Evolutionary conservation across 2,329 filamentous ascomycete genomes (phyloP).

Genomic region (Fusarium nanum): DNA sequence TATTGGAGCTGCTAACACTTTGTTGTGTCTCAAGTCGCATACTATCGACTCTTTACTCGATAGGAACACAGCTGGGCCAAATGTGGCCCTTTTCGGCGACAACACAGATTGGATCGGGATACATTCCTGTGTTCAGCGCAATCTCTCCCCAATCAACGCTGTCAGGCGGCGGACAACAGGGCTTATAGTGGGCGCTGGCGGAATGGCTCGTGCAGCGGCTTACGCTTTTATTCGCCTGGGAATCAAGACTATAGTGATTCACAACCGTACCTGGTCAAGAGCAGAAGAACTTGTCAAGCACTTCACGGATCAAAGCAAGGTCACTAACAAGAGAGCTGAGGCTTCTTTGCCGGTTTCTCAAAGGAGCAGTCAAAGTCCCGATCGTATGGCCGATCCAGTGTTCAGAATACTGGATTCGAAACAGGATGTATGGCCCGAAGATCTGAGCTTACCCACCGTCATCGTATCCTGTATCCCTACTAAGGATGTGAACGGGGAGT

Average conservation of each 20-base stretch:
- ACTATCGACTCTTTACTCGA: background rate
- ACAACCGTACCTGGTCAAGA: constrained; percentile 2
- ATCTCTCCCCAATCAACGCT: constrained; percentile 11
- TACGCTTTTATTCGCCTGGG: background rate
- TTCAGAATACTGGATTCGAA: background rate
- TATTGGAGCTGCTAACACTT: constrained; percentile 8
- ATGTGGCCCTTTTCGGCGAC: background rate
- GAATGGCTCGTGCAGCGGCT: constrained; percentile 11
- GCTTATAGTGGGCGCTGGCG: constrained; percentile 2
- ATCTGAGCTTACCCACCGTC: background rate
- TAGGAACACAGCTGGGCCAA: background rate
- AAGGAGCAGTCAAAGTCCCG: background rate
- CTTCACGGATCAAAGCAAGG: background rate
- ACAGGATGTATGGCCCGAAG: background rate
- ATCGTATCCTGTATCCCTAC: constrained; percentile 2
- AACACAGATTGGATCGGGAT: constrained; percentile 17
- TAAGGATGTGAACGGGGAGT: background rate
- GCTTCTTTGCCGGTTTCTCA: rapidly evolving
- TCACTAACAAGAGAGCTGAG: rapidly evolving
- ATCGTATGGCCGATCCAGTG: background rate
- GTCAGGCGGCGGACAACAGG: constrained; percentile 9
- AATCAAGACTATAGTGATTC: background rate
- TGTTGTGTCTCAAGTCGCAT: background rate
- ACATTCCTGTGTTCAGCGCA: constrained; percentile 3
- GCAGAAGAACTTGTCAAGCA: background rate